These are phyloP conservation scores for Claviceps capensis DNA, from an alignment of 2,329 filamentous ascomycete genomes.

Conservation along the genomic window DNA sequence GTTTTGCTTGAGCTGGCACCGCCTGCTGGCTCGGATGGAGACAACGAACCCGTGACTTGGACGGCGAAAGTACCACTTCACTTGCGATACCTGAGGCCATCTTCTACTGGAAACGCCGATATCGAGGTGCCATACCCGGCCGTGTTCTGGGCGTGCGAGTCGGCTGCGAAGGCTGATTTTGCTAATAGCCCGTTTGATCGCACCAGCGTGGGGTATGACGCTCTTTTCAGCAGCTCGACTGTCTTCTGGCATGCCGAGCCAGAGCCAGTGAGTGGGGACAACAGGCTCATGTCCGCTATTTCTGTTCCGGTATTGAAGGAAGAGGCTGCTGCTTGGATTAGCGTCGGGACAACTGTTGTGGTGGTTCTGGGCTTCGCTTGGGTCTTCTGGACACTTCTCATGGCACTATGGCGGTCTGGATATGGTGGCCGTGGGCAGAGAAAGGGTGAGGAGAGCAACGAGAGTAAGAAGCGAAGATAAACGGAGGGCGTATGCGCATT, in stretches of 20 bases:
- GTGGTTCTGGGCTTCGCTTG: slow-evolving; percentile 55
- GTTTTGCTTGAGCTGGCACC: slow-evolving; percentile 61
- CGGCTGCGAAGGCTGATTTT: slow-evolving; percentile 53
- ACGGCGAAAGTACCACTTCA: slow-evolving; percentile 67
- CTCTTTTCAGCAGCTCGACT: slow-evolving; percentile 60
- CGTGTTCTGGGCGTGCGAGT: slow-evolving; percentile 81
- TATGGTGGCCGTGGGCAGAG: not conserved
- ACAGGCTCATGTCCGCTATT: slow-evolving; percentile 38
- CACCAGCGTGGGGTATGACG: slow-evolving; percentile 73
- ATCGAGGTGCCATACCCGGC: slow-evolving; percentile 63
- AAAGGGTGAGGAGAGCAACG: not conserved
- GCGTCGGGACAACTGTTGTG: slow-evolving; percentile 41
- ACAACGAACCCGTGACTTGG: slow-evolving; percentile 34
- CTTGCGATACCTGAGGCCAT: slow-evolving; percentile 64
- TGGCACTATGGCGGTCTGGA: slow-evolving; percentile 4
- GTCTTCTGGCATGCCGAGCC: slow-evolving; percentile 71
- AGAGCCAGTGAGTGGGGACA: slow-evolving; percentile 17
- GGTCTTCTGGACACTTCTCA: slow-evolving; percentile 46
- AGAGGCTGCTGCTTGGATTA: slow-evolving; percentile 32
- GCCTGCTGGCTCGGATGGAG: slow-evolving; percentile 23
- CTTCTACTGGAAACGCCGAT: slow-evolving; percentile 35
- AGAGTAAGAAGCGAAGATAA: slow-evolving; percentile 3
- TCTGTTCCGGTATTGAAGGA: slow-evolving; percentile 53
- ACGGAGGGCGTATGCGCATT: not conserved
- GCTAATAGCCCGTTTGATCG: slow-evolving; percentile 73